These are phyloP conservation scores for Fusarium palustre DNA, from an alignment of 2,329 filamentous ascomycete species.

Conservation along the genomic window DNA sequence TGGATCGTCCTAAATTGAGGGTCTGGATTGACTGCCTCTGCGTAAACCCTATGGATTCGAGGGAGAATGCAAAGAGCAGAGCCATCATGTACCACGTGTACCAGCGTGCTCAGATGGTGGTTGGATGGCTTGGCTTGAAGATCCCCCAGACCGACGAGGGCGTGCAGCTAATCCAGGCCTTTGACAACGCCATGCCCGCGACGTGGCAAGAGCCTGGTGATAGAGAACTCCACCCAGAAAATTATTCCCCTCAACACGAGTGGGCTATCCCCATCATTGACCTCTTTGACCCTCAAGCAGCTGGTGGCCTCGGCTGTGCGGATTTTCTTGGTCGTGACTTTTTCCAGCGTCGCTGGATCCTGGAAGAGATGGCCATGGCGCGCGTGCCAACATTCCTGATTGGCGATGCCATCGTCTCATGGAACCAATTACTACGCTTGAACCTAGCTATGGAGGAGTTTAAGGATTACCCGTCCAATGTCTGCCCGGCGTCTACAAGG, in stretches of 20 bases:
- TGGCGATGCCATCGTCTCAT: constrained; percentile 53
- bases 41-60: constrained; percentile 46
- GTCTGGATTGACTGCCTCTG: constrained; percentile 52
- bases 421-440: constrained; percentile 51
- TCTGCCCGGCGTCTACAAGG: constrained; percentile 44
- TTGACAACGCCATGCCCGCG: constrained; percentile 49
- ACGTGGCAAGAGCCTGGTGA: constrained; percentile 52
- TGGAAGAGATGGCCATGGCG: constrained; percentile 52
- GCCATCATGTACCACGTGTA: constrained; percentile 49
- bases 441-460: constrained; percentile 54
- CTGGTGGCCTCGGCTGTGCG: constrained; percentile 38
- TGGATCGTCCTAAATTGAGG: constrained; percentile 34
- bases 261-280: constrained; percentile 48
- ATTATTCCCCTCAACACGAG: constrained; percentile 50
- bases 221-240: constrained; percentile 48
- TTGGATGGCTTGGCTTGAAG: constrained; percentile 51
- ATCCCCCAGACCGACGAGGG: constrained; percentile 45
- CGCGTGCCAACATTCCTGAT: constrained; percentile 50
- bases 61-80: constrained; percentile 47
- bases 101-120: constrained; percentile 49
- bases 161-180: constrained; percentile 44
- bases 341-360: constrained; percentile 54
- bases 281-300: constrained; percentile 41
- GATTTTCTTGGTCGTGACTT: constrained; percentile 51
- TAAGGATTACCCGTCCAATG: constrained; percentile 48